Evolutionary conservation across 2,329 filamentous ascomycete genomes (phyloP).

Genomic region (Basipetospora chlamydospora): DNA sequence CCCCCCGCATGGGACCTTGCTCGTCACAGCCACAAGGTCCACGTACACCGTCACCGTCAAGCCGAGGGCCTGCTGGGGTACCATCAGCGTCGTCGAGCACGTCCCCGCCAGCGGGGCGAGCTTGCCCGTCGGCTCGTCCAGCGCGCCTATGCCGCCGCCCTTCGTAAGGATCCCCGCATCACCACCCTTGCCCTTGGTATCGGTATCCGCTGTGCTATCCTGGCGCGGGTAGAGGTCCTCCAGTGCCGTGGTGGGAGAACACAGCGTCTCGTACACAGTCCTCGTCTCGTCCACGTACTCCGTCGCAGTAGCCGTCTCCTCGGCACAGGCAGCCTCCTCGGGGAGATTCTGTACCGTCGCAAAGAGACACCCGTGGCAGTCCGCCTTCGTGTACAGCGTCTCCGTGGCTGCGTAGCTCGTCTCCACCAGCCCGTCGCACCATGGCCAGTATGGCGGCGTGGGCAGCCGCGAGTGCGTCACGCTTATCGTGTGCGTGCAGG

Average conservation of each 20-base stretch:
- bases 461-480: slow-evolving; percentile 11
- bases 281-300: slow-evolving; percentile 10
- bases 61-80: neutral
- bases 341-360: slow-evolving; percentile 11
- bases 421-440: slow-evolving; percentile 10
- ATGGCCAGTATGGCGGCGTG: slow-evolving; percentile 16
- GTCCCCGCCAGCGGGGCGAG: neutral
- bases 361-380: slow-evolving; percentile 18
- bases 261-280: slow-evolving; percentile 16
- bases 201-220: neutral
- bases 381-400: slow-evolving; percentile 11
- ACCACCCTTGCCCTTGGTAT: neutral
- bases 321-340: slow-evolving; percentile 13
- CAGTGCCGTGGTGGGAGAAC: slow-evolving; percentile 8
- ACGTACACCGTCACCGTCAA: slow-evolving; percentile 6
- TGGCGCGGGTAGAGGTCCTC: neutral
- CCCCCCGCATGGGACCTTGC: neutral
- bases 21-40: slow-evolving; percentile 3
- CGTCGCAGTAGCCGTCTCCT: slow-evolving; percentile 7
- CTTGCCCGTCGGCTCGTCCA: neutral
- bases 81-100: slow-evolving; percentile 1
- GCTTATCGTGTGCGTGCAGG: slow-evolving; percentile 9
- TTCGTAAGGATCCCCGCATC: neutral
- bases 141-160: neutral
- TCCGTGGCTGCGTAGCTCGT: slow-evolving; percentile 15